Evolutionary conservation across 129 eudicot genomes (phyloP), one percentile per base, ranked within the genome.

Genomic region (Centrapalus pauciflorus): DNA sequence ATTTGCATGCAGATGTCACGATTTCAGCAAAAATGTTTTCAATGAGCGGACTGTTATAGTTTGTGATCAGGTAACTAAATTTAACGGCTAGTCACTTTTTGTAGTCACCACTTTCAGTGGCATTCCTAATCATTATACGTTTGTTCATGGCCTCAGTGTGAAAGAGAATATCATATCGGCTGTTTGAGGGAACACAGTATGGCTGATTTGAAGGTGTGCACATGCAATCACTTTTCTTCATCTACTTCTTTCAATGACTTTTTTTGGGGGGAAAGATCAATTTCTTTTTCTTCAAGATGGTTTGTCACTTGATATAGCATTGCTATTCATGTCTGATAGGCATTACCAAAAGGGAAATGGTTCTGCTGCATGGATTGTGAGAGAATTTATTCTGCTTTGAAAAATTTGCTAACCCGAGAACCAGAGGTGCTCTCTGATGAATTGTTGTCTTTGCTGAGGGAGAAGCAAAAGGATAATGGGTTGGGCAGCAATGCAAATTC

Each of bases 91-190:
- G 32, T 25, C 7, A 13, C 25, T 64, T 40, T 32, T 23, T n/a
- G 41, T 37, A 56, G n/a, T 11, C 21, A 26, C 40, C 13, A 46
- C 19, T 64, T 7, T 41, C 11, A 60, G 54, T 1, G 10, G 16
- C 27, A n/a, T n/a, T 14, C 21, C 23, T 11, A 75, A 20, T 48
- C 9, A 32, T 19, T 20, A 7, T 30, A 8, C n/a, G n/a, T 51
- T n/a, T 76, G 16, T 23, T 14, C 38, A 30, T 69, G 56, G 59
- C 28, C 1, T 11, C 74, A 89, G 85, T 94, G 99, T 43, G 97
- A 89, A 76, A 94, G 72, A 71, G 99, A 89, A 46, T 89, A 86
- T 75, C 97, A 94, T 76, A 88, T 94, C 71, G 97, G 99, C 67
- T 93, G 99, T 72, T 63, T 93, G 75, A 93, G 86, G 71, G 83